Evolutionary conservation across 2,329 filamentous ascomycete genomes (phyloP).

Genomic region (Tolypocladium album): DNA sequence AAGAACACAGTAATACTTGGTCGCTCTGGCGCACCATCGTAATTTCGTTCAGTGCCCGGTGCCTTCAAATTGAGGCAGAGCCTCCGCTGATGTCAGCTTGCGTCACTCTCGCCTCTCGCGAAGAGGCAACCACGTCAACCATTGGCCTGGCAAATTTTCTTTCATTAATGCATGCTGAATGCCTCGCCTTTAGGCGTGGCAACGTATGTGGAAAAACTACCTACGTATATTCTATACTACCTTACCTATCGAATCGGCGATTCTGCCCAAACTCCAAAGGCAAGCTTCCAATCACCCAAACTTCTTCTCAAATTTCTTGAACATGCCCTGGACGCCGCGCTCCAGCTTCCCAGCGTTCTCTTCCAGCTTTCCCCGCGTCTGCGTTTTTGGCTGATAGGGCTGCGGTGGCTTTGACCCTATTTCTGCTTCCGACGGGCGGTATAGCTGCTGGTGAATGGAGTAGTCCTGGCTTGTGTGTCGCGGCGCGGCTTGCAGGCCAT

Average conservation of each 20-base stretch:
- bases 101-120: background rate
- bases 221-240: background rate
- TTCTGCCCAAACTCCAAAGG: background rate
- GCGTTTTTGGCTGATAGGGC: slow-evolving; percentile 31
- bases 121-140: background rate
- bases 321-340: slow-evolving; percentile 58
- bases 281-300: slow-evolving; percentile 34
- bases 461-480: slow-evolving; percentile 32
- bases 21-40: background rate
- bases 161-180: background rate
- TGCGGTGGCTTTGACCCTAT: slow-evolving; percentile 17
- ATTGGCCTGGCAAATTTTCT: background rate
- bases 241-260: background rate
- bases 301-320: slow-evolving; percentile 73
- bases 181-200: background rate
- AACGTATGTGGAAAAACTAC: too few species aligned
- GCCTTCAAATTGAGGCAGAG: background rate
- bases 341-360: slow-evolving; percentile 57
- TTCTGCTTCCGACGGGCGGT: slow-evolving; percentile 57
- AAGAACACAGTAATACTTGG: background rate
- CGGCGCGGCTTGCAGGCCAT: slow-evolving; percentile 13
- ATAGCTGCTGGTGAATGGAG: slow-evolving; percentile 56
- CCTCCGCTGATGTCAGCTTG: background rate
- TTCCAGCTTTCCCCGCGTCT: slow-evolving; percentile 45
- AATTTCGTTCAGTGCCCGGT: background rate